These are phyloP conservation scores for Acacia acuminata DNA, from an alignment of 306 rosid species.

Conservation along the genomic window DNA sequence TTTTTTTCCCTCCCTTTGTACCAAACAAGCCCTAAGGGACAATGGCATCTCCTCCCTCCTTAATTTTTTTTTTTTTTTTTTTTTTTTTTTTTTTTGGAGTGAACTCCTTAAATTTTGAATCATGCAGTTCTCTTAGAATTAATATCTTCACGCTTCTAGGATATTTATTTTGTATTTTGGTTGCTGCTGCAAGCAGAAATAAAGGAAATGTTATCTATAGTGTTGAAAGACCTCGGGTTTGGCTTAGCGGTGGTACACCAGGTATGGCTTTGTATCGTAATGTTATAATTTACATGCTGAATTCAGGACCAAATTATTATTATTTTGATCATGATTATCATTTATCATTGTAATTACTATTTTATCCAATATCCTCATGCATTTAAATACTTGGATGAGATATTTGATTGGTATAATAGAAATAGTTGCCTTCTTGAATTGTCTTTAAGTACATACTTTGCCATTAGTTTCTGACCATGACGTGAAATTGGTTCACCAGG, in stretches of 20 bases:
- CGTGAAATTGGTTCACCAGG: slow-evolving; percentile 61
- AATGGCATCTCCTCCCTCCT: background rate
- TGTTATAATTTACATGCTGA: slow-evolving; percentile 20
- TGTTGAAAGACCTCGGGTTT: slow-evolving; percentile 72
- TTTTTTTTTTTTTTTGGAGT: too few relatives aligned
- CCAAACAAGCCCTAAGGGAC: background rate
- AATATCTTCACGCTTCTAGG: slow-evolving; percentile 8
- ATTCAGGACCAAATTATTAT: background rate
- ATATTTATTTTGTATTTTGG: slow-evolving; percentile 35
- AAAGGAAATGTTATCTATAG: slow-evolving; percentile 76
- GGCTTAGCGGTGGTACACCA: slow-evolving; percentile 97
- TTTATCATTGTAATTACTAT: background rate
- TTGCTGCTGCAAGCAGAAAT: slow-evolving; percentile 62
- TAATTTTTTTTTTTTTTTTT: too few relatives aligned
- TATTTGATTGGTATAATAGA: background rate
- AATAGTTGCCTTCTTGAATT: background rate
- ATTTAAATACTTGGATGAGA: background rate
- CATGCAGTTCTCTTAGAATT: slow-evolving; percentile 13
- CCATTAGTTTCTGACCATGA: slow-evolving; percentile 29
- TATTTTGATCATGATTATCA: slow-evolving; percentile 1
- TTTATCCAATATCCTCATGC: background rate
- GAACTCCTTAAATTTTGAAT: slow-evolving; percentile 12
- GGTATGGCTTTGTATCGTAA: slow-evolving; percentile 45
- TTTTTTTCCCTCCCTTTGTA: too few relatives aligned
- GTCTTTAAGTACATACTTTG: slow-evolving; percentile 21